Evolutionary conservation across 495 filamentous ascomycete genomes (phyloP).

Genomic region (Terfezia claveryi): DNA sequence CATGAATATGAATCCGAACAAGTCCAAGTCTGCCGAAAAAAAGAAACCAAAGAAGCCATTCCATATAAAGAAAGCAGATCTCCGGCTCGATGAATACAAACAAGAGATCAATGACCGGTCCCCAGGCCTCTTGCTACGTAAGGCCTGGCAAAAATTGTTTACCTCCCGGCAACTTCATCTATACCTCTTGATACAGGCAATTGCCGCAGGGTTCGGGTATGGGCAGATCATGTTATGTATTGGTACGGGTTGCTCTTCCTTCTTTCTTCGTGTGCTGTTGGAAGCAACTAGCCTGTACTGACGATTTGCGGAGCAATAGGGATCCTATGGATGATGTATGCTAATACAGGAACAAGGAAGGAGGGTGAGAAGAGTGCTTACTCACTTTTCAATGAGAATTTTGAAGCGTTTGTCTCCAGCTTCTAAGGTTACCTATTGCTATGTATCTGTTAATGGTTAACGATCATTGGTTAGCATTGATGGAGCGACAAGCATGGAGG

Average conservation of each 20-base stretch:
- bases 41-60: conserved; percentile 16
- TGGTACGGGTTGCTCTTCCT: conserved; percentile 6
- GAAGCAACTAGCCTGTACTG: too few relatives aligned
- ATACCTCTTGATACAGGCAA: conserved; percentile 16
- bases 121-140: conserved; percentile 15
- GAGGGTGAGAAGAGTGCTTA: conserved; percentile 21
- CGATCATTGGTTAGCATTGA: conserved; percentile 5
- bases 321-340: conserved; percentile 21
- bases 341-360: conserved; percentile 19
- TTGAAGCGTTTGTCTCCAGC: conserved; percentile 13
- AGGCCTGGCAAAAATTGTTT: conserved; percentile 11
- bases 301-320: conserved; percentile 3
- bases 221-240: conserved; percentile 20
- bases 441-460: neutral
- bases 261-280: too few relatives aligned
- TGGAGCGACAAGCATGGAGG: conserved; percentile 16
- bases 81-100: conserved; percentile 20
- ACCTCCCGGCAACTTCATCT: conserved; percentile 20
- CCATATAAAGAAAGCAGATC: conserved; percentile 19
- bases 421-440: neutral
- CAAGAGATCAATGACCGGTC: conserved; percentile 18
- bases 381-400: conserved; percentile 19
- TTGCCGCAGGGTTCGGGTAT: conserved; percentile 15
- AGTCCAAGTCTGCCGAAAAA: too few relatives aligned
- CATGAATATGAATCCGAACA: too few relatives aligned